A percentile compares a stretch with the other conserved stretches of the same genome.
Conservation (phyloP, 2,329 filamentous ascomycete species). For the Fonsecaea pugnacius region DNA sequence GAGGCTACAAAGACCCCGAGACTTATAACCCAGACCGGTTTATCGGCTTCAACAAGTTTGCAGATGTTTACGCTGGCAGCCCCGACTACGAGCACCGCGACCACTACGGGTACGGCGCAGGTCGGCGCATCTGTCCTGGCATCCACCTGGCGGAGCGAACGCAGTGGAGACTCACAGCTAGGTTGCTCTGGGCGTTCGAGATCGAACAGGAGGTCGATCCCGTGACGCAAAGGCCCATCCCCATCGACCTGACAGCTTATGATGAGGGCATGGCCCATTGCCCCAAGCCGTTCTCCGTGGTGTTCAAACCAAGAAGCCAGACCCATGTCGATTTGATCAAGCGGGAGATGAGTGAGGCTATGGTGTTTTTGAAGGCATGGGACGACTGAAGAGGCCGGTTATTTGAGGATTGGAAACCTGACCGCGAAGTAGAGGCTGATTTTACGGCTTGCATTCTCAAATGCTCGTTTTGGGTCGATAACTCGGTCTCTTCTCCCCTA, state of each 20-base stretch:
- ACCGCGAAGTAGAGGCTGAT: background rate
- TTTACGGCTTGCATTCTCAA: background rate
- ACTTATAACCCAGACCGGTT: constrained; percentile 54
- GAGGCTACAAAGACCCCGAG: constrained; percentile 48
- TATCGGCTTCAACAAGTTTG: constrained; percentile 44
- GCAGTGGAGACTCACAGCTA: background rate
- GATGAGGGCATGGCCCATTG: constrained; percentile 15
- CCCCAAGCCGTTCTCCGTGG: constrained; percentile 14
- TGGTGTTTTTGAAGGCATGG: constrained; percentile 15
- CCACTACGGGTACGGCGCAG: constrained; percentile 8
- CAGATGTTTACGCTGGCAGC: constrained; percentile 18
- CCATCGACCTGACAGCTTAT: constrained; percentile 1
- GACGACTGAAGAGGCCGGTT: constrained; percentile 16
- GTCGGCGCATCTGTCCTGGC: constrained; percentile 11
- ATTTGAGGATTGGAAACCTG: background rate
- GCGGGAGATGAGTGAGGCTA: constrained; percentile 7
- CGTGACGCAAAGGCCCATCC: background rate
- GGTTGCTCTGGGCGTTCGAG: constrained; percentile 5
- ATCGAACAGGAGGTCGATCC: background rate
- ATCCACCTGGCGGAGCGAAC: constrained; percentile 11
- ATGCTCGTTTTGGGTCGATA: background rate
- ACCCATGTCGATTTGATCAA: constrained; percentile 12
- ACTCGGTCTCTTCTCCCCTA: no score
- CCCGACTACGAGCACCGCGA: constrained; percentile 18
- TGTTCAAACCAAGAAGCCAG: constrained; percentile 20